A percentile compares a stretch with the other conserved stretches of the same genome.
phyloP scores from a whole-genome alignment of 306 rosid species.

The Acacia melanoxylon region DNA sequence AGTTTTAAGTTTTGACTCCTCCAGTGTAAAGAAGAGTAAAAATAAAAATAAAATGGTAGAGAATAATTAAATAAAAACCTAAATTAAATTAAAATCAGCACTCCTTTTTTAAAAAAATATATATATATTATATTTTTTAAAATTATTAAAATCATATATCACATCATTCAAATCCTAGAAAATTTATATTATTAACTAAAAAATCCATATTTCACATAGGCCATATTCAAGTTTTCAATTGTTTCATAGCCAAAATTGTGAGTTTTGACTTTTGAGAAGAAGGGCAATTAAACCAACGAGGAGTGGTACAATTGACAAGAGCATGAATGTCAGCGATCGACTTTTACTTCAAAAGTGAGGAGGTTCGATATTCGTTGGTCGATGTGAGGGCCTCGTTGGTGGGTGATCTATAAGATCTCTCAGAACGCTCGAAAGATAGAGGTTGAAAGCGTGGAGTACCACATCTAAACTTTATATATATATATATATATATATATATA shows the following conservation, averaged over 20 bases:
- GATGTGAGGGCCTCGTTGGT: no score
- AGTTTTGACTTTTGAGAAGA: neutral
- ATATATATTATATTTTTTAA: no score
- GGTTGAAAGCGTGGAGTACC: no score
- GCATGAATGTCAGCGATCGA: no score
- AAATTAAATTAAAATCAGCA: neutral
- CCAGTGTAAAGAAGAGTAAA: neutral
- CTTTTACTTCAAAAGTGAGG: no score
- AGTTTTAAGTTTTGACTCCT: neutral
- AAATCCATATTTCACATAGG: neutral
- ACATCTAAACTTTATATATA: no score
- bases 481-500: no score
- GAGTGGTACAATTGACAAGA: no score
- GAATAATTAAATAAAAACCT: neutral
- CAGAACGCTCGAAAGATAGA: no score
- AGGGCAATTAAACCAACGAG: no score
- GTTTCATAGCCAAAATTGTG: neutral
- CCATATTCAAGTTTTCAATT: neutral
- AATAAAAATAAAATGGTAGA: neutral
- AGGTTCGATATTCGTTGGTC: no score
- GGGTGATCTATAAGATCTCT: no score
- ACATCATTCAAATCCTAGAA: neutral
- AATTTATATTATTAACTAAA: neutral
- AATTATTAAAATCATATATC: neutral
- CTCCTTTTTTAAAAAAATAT: neutral